Evolutionary conservation across 2,329 filamentous ascomycete species (phyloP), one percentile per base, ranked within the genome.

Genomic region (Xylaria digitata): DNA sequence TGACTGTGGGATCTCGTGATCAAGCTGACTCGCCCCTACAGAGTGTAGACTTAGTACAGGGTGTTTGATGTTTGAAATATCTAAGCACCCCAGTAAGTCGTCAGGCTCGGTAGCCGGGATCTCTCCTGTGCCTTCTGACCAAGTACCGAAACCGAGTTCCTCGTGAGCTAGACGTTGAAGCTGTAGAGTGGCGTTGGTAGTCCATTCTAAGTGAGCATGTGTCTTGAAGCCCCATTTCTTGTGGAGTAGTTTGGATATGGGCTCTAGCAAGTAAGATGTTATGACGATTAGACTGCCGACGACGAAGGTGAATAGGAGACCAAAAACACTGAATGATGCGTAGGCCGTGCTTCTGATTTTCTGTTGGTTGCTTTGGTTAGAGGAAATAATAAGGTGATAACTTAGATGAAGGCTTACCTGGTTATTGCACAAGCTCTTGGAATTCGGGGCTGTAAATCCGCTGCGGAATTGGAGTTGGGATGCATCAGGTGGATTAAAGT

Each of bases 291-390:
- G 11, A 2, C 19, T 17, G 11, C 74, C 74, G 3, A 67, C 11
- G 15, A 71, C 21, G 13, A 71, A 70, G 40, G 67, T 69, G 50
- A 73, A 68, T 43, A 68, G 30, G 5, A 76, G 52, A 5, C 68
- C 71, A 32, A 75, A 73, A 15, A 75, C 37, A 54, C 72, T 75
- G 55, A 76, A 74, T 11, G 71, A 73, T 2, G 66, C 52, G 53
- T 73, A 71, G 2, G 52, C 63, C 0, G 68, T 69, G 7, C 63
- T 73, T 1, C 64, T 60, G 2, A 75, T 72, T 65, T 75, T 76
- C 72, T 75, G 55, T 23, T 48, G n/a, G 7, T 5, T 9, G 3
- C 5, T 26, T 26, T 26, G 26, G 26, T 26, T 26, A 26, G 26
- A 2, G 26, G 26, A 26, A 26, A 26, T 26, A 26, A 26, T 26